A percentile compares a stretch with the other conserved stretches of the same genome.
Evolutionary conservation across 306 rosid genomes (phyloP).

Genomic region (Sesbania bispinosa): DNA sequence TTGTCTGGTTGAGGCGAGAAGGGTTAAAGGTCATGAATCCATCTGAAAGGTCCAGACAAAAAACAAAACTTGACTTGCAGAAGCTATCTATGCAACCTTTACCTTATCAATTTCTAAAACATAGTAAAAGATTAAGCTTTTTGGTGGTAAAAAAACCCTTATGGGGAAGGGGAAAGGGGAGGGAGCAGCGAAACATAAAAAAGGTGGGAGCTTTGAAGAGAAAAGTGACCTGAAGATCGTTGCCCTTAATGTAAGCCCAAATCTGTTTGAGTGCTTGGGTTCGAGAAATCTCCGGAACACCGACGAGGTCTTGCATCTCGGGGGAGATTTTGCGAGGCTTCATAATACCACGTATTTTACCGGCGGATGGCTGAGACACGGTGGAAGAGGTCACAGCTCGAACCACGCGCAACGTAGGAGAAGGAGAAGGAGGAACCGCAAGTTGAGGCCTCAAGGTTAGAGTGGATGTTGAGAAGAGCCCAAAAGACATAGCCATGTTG

Average conservation of each 20-base stretch:
- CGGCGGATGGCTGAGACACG: conserved; percentile 55
- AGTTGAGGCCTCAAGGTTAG: background rate
- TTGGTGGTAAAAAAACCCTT: no score
- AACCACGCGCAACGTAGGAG: conserved; percentile 32
- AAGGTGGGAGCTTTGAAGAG: background rate
- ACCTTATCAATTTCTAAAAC: no score
- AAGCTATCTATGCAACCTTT: no score
- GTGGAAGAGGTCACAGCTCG: conserved; percentile 49
- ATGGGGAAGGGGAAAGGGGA: no score
- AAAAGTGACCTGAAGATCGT: conserved; percentile 79
- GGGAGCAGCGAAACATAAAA: no score
- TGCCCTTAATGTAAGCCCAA: conserved; percentile 91
- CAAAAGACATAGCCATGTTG: conserved; percentile 2
- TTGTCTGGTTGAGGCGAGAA: no score
- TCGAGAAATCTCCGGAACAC: conserved; percentile 81
- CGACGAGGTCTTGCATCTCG: conserved; percentile 84
- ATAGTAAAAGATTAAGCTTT: no score
- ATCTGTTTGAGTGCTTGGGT: conserved; percentile 86
- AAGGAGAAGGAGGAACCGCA: background rate
- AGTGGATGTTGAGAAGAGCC: conserved; percentile 5
- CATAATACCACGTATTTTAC: conserved; percentile 84
- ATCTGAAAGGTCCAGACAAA: no score
- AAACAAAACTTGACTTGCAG: no score
- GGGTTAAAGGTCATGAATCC: no score
- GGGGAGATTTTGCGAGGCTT: conserved; percentile 70